Percentiles rank a stretch among this genome's conserved stretches.
Conservation (phyloP, 2,329 filamentous ascomycete species). For the Sclerotinia trifoliorum region DNA sequence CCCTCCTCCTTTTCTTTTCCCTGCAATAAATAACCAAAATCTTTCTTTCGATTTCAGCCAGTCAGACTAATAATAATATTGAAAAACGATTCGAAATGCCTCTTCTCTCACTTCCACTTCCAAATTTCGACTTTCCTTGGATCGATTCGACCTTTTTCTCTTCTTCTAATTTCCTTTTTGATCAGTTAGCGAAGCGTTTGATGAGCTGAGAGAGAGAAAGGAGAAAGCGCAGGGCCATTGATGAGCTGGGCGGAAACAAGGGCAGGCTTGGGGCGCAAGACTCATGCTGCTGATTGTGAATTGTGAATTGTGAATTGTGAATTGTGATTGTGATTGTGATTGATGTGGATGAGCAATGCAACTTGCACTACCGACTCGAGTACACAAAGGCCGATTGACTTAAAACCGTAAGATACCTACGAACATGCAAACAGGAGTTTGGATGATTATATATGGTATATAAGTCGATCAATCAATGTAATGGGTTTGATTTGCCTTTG, state of each 20-base stretch:
- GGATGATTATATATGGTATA: not conserved
- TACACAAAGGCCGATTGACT: not conserved
- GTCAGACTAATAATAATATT: not conserved
- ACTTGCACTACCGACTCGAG: not conserved
- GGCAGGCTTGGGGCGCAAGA: not conserved
- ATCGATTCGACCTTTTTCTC: not conserved
- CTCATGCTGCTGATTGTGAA: not conserved
- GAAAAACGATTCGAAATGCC: not conserved
- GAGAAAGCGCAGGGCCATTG: slow-evolving; percentile 23
- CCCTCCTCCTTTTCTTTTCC: not conserved
- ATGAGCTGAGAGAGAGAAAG: slow-evolving; percentile 25
- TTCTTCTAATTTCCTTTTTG: slow-evolving; percentile 36
- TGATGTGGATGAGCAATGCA: not conserved
- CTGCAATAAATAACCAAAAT: not conserved
- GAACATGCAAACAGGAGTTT: not conserved
- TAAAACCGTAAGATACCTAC: not conserved
- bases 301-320: not conserved
- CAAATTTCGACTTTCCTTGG: not conserved
- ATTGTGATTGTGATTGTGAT: not conserved
- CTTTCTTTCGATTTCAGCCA: not conserved
- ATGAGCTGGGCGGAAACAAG: not conserved
- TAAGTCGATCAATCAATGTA: not conserved
- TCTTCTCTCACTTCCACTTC: not conserved
- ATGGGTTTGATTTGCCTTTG: not conserved
- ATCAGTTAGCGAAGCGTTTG: slow-evolving; percentile 35